phyloP scores from a whole-genome alignment of 352 stramenopile species.

The Pythium graminicola region DNA sequence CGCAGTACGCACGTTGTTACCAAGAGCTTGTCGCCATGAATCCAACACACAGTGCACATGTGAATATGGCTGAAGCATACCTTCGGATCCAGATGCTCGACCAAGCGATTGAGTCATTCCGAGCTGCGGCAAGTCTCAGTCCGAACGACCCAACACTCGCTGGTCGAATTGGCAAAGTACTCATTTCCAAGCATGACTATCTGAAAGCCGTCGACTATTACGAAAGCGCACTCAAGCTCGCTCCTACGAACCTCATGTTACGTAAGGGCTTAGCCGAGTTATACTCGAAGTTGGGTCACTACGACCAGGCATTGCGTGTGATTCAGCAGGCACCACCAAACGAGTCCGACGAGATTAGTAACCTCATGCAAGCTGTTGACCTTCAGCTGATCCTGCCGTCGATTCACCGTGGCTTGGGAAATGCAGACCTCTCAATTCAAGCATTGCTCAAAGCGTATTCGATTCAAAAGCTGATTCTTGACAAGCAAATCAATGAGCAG shows the following conservation, averaged over 20 bases:
- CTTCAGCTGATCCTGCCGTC: conserved; percentile 72
- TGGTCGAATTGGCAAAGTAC: conserved; percentile 82
- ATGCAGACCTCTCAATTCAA: conserved; percentile 70
- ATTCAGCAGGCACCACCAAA: conserved; percentile 61
- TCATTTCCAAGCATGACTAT: conserved; percentile 93
- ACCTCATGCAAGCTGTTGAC: conserved; percentile 60
- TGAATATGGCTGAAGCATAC: conserved; percentile 89
- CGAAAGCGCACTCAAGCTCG: conserved; percentile 79
- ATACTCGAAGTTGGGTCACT: conserved; percentile 84
- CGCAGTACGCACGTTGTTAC: conserved; percentile 85
- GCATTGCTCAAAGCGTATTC: conserved; percentile 71
- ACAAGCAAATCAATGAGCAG: conserved; percentile 72
- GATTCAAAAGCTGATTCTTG: conserved; percentile 84
- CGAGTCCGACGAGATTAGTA: conserved; percentile 63
- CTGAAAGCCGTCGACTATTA: conserved; percentile 92
- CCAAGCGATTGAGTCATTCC: conserved; percentile 73
- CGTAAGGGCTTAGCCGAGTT: conserved; percentile 88
- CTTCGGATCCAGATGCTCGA: conserved; percentile 90
- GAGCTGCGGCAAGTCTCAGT: conserved; percentile 45
- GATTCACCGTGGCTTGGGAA: conserved; percentile 68
- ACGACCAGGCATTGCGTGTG: conserved; percentile 74
- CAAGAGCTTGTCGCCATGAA: conserved; percentile 82
- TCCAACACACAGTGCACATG: conserved; percentile 61
- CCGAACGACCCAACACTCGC: conserved; percentile 73
- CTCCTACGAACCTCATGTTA: conserved; percentile 67